A percentile compares a stretch with the other conserved stretches of the same genome.
Conservation (phyloP, 129 eudicot genomes). For the Artemisia argyi region DNA sequence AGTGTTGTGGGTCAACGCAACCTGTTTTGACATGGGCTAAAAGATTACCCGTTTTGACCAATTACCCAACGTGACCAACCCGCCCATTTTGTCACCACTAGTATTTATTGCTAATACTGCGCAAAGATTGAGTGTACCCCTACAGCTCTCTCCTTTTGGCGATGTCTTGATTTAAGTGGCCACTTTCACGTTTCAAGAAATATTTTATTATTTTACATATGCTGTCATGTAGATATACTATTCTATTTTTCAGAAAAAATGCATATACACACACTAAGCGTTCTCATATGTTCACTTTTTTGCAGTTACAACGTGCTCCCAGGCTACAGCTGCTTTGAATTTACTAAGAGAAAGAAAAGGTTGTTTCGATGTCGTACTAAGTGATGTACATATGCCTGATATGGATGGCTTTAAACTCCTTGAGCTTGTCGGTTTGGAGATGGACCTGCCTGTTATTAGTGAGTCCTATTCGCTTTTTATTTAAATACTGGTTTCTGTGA, state of each 20-base stretch:
- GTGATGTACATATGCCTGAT: slow-evolving; percentile 87
- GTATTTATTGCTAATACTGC: not conserved
- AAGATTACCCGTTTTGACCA: not conserved
- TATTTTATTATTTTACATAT: not conserved
- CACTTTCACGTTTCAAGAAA: not conserved
- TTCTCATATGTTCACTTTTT: slow-evolving; percentile 17
- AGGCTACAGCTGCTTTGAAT: slow-evolving; percentile 65
- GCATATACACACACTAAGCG: not conserved
- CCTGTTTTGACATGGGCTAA: not conserved
- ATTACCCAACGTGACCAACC: not conserved
- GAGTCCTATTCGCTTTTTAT: slow-evolving; percentile 20
- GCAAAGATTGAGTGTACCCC: not conserved
- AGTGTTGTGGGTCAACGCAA: not conserved
- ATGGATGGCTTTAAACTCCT: slow-evolving; percentile 85
- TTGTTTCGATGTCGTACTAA: slow-evolving; percentile 62
- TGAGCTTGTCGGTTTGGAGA: slow-evolving; percentile 76
- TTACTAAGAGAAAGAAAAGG: slow-evolving; percentile 63
- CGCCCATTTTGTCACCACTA: not conserved
- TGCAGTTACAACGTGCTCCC: slow-evolving; percentile 69
- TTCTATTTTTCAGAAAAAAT: not conserved
- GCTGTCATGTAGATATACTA: not conserved
- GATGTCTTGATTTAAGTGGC: not conserved
- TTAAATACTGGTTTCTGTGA: not conserved
- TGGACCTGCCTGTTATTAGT: slow-evolving; percentile 91
- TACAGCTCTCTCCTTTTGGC: not conserved